phyloP scores from a whole-genome alignment of 176 grass and related monocot genomes.

The Zoysia pacifica region DNA sequence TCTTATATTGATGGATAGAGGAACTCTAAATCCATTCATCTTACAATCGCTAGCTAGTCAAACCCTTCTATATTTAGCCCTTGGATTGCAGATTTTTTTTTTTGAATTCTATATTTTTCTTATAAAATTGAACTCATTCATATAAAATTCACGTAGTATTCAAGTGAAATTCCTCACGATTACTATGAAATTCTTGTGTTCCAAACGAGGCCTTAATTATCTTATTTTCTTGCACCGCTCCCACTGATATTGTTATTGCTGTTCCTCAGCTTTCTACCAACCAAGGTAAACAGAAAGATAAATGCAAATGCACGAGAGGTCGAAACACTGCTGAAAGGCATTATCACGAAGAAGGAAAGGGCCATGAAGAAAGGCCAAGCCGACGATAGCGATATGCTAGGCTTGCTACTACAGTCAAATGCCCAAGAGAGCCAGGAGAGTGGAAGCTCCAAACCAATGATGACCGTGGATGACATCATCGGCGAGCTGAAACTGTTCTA shows the following conservation, averaged over 20 bases:
- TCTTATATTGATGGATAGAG: too few species aligned
- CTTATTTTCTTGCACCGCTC: neutral
- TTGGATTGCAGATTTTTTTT: too few species aligned
- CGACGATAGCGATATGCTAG: conserved; percentile 41
- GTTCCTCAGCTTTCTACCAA: conserved; percentile 55
- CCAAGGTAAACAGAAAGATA: conserved; percentile 39
- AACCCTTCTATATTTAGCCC: too few species aligned
- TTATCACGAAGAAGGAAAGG: conserved; percentile 46
- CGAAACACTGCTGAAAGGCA: conserved; percentile 30
- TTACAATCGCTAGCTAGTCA: too few species aligned
- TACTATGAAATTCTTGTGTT: too few species aligned
- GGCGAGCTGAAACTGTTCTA: conserved; percentile 74
- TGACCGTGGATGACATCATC: conserved; percentile 37
- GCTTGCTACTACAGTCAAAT: conserved; percentile 56
- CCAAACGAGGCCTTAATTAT: too few species aligned
- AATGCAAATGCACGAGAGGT: conserved; percentile 45
- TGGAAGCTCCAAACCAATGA: conserved; percentile 34
- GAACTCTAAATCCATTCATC: too few species aligned
- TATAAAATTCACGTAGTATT: too few species aligned
- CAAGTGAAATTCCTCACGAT: too few species aligned
- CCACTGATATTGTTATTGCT: neutral
- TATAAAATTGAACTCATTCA: too few species aligned
- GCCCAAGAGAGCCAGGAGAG: conserved; percentile 22
- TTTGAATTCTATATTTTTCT: too few species aligned
- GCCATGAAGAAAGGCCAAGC: conserved; percentile 32